Conservation (phyloP, 1,284 basidiomycete species). For the Ustilago curta region DNA sequence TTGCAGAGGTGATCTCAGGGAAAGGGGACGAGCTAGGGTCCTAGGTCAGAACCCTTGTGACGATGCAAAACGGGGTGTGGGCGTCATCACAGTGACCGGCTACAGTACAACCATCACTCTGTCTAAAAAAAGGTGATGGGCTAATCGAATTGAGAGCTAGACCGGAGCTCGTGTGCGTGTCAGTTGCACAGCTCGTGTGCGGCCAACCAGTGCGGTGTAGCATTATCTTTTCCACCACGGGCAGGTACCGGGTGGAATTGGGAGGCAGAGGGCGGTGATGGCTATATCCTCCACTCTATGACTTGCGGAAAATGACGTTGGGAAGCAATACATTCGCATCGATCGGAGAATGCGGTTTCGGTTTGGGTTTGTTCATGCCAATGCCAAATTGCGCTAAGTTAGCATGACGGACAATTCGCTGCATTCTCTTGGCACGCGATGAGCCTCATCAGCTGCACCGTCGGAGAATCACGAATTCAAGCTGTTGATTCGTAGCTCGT, state of each 20-base stretch:
- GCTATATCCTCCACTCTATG: no score
- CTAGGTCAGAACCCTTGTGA: no score
- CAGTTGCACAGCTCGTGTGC: no score
- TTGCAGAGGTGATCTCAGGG: background rate
- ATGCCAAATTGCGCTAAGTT: no score
- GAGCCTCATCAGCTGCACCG: background rate
- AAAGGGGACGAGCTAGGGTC: background rate
- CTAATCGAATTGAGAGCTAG: no score
- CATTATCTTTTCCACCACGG: background rate
- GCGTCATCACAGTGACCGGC: no score
- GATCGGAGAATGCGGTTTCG: slow-evolving; percentile 17
- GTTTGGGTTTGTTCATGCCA: background rate
- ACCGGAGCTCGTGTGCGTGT: no score
- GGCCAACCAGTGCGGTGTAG: background rate
- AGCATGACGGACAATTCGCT: background rate
- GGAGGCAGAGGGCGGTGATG: no score
- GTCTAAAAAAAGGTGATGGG: no score
- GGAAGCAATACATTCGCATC: slow-evolving; percentile 21
- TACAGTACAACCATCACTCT: no score
- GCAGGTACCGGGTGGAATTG: background rate
- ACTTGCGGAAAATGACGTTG: slow-evolving; percentile 29
- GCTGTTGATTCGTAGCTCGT: background rate
- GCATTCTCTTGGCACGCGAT: slow-evolving; percentile 1
- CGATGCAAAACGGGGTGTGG: no score
- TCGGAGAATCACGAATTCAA: slow-evolving; percentile 1